Base-by-base conservation (phyloP, 768 basidiomycete genomes). In the Lenzites betulinus region DNA sequence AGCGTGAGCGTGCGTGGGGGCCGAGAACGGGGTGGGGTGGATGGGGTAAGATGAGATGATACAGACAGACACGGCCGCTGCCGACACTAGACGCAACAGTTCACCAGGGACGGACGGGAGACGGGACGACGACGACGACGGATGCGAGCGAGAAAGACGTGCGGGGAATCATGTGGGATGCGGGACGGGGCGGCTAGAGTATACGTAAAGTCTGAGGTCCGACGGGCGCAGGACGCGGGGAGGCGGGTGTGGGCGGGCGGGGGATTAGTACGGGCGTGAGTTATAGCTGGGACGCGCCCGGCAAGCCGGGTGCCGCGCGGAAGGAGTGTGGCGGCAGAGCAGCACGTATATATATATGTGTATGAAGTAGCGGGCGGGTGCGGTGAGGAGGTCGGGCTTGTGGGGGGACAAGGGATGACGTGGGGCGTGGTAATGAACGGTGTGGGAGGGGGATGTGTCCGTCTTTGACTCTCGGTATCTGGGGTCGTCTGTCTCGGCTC, bases 391-490 rank as follows among this genome's bases (percentile, higher is more conserved):
- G 26, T 22, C 38, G 28, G 57, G 47, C 47, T 51, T 28, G 50
- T 46, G 51, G 9, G 44, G 44, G 25, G 33, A 46, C 35, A 39
- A 22, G 42, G 23, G 11, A 41, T 38, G 51, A 33, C 42, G 42
- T 28, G 11, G 54, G n/a, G 16, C 5, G 18, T 9, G 44, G 9
- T 22, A 56, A 35, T n/a, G 23, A 36, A 42, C 41, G 54, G 39
- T 25, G 25, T 12, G 47, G 36, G 12, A 55, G 18, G 28, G 42
- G 49, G 48, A 39, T 46, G 25, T 60, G 48, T 66, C 60, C 61
- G 65, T 66, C 55, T 60, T 51, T 20, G 44, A 44, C 51, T 61
- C 51, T 66, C 62, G 65, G 62, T 61, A 61, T 66, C 62, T 63
- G 44, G 50, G 28, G 49, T 58, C 62, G 59, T 64, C 65, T 35